Evolutionary conservation across 2,329 filamentous ascomycete species (phyloP), one percentile per base, ranked within the genome.

Genomic region (Ophiocordyceps camponoti-leonardi): DNA sequence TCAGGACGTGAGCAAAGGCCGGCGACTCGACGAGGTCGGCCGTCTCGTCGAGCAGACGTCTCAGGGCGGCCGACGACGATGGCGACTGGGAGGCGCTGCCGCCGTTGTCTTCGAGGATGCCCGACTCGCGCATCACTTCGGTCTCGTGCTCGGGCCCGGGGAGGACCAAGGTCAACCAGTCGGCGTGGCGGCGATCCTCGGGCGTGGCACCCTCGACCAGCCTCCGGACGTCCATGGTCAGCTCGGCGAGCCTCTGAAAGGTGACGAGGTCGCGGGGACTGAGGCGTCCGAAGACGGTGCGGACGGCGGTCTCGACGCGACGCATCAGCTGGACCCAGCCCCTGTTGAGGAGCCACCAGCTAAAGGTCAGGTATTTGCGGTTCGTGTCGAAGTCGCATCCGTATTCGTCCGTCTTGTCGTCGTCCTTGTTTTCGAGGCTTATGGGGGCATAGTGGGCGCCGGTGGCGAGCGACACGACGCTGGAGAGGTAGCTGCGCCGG

Each of bases 341-440:
- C 52, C 79, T 78, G 64, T 98, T 90, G 43, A 98, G 71, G 42
- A 98, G 68, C 88, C 90, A 98, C 92, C 92, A 98, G 64, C 86
- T 94, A 61, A 96, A 94, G 39, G 88, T 93, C 43, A 98, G 71
- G 58, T 96, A 98, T 57, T 85, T 84, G 54, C 88, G 75, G 63
- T 98, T 98, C 31, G 87, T 94, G 61, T 95, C 88, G 53, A 94
- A 95, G 62, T 98, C 92, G 61, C 84, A 90, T 41, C 87, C 87
- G 58, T 93, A 87, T 54, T 88, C 83, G 45, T 90, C 84, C 18
- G 75, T 71, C 56, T 83, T 82, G 58, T 92, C 86, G 59, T 95
- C 88, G 58, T 95, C 90, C 56, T 93, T 81, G 61, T 96, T 92
- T 66, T 95, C 87, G 18, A 96, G 73, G 54, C 75, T 88, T 59